Evolutionary conservation across 352 stramenopile genomes (phyloP), one percentile per base, ranked within the genome.

Genomic region (Pythium myriotylum): DNA sequence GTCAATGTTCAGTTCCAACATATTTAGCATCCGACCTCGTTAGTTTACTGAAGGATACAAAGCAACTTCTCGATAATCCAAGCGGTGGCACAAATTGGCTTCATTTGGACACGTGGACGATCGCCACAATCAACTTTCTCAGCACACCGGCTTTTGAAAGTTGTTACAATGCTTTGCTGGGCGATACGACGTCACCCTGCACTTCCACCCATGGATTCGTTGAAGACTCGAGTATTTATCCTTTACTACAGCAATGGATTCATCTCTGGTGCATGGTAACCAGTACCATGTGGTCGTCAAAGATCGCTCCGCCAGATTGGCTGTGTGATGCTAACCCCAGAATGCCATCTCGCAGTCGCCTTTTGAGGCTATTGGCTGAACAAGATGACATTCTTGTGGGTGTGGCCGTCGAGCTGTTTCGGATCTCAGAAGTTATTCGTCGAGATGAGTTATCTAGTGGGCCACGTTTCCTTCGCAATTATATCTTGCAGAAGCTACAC

Each of bases 351-450:
- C 68, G 80, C 13, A 20, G 47, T 24, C 62, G 68, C n/a, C 48
- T 90, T 19, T 69, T 90, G n/a, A 51, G 41, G 12, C 59, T 89
- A 17, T 59, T 92, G 12, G 74, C 71, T 22, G 82, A 92, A 49
- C 80, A 92, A 72, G 82, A 92, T 37, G 79, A 90, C 46, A 70
- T 84, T 20, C 73, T 92, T 69, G 60, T 92, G 22, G 75, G 88
- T 47, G 76, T 87, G n/a, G 62, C 86, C 3, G 62, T 83, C 17
- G 58, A 68, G 19, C 65, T 90, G 17, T 70, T 74, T 26, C 54
- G 65, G 8, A 75, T 83, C 29, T 33, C 4, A 1, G 13, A 5
- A 16, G 8, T 37, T 5, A 2, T 16, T 17, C 26, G 27, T 12
- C 40, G 13, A 6, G n/a, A 12, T 6, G 14, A 41, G 29, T n/a